Conservation (phyloP, 805 yeast species). For the Candida arabinofermentans region DNA sequence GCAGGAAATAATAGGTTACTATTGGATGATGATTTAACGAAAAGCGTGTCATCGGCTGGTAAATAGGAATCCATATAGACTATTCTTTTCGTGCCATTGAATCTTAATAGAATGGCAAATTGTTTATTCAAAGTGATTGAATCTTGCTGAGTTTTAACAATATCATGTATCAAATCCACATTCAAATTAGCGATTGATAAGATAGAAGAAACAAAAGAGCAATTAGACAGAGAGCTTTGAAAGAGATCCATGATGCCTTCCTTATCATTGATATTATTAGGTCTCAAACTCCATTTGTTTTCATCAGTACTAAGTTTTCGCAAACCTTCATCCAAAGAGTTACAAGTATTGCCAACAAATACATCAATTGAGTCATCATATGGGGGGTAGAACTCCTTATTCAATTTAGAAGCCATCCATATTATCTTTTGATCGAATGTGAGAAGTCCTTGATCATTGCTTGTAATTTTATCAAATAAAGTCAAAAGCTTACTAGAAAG, state of each 20-base stretch:
- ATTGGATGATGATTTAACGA: constrained; percentile 35
- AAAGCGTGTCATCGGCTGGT: constrained; percentile 13
- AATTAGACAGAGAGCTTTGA: constrained; percentile 56
- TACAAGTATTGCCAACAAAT: constrained; percentile 6
- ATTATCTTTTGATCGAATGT: constrained; percentile 14
- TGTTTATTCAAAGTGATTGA: constrained; percentile 18
- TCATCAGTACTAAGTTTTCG: not conserved
- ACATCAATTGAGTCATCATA: constrained; percentile 8
- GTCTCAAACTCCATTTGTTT: not conserved
- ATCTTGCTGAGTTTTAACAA: constrained; percentile 16
- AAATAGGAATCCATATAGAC: constrained; percentile 48
- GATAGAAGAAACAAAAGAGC: constrained; percentile 72
- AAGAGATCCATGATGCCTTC: constrained; percentile 30
- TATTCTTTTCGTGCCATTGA: constrained; percentile 51
- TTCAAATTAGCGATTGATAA: constrained; percentile 41
- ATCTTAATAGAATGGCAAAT: constrained; percentile 36
- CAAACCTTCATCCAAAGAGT: not conserved
- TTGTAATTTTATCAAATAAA: constrained; percentile 9
- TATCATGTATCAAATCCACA: constrained; percentile 23
- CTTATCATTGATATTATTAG: constrained; percentile 5
- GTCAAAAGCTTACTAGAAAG: constrained; percentile 10
- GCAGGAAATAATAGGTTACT: constrained; percentile 56
- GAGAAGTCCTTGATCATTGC: not conserved
- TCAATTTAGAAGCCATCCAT: constrained; percentile 22
- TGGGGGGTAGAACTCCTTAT: not conserved